A percentile compares a stretch with the other conserved stretches of the same genome.
phyloP scores from a whole-genome alignment of 202 grass and related monocot species.

The Bolboschoenoplectus hybrid region DNA sequence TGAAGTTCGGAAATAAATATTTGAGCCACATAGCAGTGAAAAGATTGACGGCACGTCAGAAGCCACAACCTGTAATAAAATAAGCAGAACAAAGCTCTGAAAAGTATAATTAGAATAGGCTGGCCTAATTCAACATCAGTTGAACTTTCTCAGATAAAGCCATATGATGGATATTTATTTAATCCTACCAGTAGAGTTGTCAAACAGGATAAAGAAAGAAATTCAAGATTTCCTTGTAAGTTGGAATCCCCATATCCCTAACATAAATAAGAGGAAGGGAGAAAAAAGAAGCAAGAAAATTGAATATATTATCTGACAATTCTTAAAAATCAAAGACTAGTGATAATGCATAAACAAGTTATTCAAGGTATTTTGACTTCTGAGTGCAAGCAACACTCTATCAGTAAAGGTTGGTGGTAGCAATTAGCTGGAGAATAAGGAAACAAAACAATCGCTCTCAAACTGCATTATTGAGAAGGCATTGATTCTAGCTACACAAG shows the following conservation, averaged over 20 bases:
- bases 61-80: too few relatives aligned
- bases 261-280: too few relatives aligned
- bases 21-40: too few relatives aligned
- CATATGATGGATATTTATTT: background rate
- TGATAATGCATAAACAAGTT: background rate
- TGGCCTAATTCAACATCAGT: background rate
- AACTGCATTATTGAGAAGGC: too few relatives aligned
- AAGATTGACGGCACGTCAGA: too few relatives aligned
- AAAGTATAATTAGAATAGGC: background rate
- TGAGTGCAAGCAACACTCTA: background rate
- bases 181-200: background rate
- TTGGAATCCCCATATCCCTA: too few relatives aligned
- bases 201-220: background rate
- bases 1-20: too few relatives aligned
- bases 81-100: background rate
- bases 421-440: background rate
- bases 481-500: background rate
- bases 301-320: too few relatives aligned
- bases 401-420: background rate
- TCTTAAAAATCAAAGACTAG: too few relatives aligned
- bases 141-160: background rate
- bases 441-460: background rate
- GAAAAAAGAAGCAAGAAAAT: too few relatives aligned
- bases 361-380: background rate
- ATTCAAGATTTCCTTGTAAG: background rate